Base-by-base conservation (phyloP, 257 asterid species). In the Scutellaria barbata region DNA sequence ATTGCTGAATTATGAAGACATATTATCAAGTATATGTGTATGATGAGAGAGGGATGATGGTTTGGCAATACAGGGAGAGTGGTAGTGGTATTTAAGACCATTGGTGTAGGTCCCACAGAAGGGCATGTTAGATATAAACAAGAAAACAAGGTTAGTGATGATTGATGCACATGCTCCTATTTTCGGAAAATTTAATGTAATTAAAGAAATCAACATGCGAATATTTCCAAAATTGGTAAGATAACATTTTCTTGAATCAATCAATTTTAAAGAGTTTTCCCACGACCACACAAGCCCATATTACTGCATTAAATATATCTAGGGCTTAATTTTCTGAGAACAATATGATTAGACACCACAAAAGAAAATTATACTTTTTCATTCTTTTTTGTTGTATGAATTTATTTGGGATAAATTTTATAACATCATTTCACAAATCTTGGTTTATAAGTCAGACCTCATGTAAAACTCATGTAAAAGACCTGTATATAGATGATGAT, bases 261-360 rank as follows among this genome's bases (percentile, higher is more conserved):
- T 78, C 74, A 58, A 42, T 53, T 75, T 66, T 33, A 65, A 46
- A 33, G 56, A 18, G 3, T 17, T 47, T 65, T 57, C 68, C 51
- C 54, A 61, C 45, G 65, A 43, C 87, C 87, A 18, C 53, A 73
- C 59, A 54, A 67, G 3, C 54, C 18, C 47, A 43, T 25, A 46
- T 16, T 57, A 16, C 5, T 66, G 11, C 6, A 10, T 57, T 43
- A n/a, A 58, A 6, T 40, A 6, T 40, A 30, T 7, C 61, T 35
- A 7, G 68, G 20, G 12, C 0, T 25, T 20, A 55, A 1, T 11
- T 20, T 3, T 58, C 62, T 33, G 61, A 74, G 80, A 74, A 76
- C 79, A 72, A 72, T 80, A 62, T 80, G 87, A 87, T 83, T 81
- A 74, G 86, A 85, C 93, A 83, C 78, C 87, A 76, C 85, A 45